Percentiles rank a stretch among this genome's conserved stretches.
These are phyloP conservation scores for Ganoderma boninense DNA, from an alignment of 1,284 basidiomycete species.

Conservation along the genomic window DNA sequence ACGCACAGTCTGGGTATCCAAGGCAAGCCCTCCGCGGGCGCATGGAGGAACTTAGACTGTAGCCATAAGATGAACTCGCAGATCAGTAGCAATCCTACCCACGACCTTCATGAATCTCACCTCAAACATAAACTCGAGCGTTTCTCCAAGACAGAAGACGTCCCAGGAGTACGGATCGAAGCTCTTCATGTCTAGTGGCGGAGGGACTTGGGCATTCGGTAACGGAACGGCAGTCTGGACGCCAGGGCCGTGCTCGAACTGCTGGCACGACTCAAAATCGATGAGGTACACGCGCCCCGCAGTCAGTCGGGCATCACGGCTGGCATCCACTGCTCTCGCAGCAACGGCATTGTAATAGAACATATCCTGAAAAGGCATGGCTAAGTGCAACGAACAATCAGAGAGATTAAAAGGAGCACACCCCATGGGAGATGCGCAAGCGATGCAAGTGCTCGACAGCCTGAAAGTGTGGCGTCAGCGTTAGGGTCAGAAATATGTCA, in stretches of 20 bases:
- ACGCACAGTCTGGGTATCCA: too few species aligned
- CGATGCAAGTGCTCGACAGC: neutral
- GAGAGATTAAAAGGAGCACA: neutral
- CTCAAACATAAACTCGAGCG: neutral
- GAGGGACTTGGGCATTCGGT: neutral
- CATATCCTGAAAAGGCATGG: slow-evolving; percentile 14
- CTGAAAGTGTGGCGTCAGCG: neutral
- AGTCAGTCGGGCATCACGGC: neutral
- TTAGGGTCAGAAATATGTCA: too few species aligned
- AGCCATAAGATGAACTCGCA: too few species aligned
- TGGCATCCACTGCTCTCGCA: neutral
- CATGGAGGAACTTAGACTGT: too few species aligned
- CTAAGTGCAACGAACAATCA: too few species aligned
- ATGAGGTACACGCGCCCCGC: neutral
- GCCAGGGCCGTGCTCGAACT: neutral
- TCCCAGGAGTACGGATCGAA: neutral
- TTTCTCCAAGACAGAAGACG: neutral
- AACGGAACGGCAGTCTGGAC: neutral
- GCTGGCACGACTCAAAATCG: neutral
- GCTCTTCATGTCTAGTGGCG: neutral
- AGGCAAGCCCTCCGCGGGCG: too few species aligned
- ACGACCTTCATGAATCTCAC: too few species aligned
- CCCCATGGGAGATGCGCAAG: slow-evolving; percentile 1
- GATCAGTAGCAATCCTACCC: too few species aligned
- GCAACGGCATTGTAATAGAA: slow-evolving; percentile 18